Percentiles rank a stretch among this genome's conserved stretches.
These are phyloP conservation scores for Ammopiptanthus mongolicus DNA, from an alignment of 306 rosid genomes.

Conservation along the genomic window DNA sequence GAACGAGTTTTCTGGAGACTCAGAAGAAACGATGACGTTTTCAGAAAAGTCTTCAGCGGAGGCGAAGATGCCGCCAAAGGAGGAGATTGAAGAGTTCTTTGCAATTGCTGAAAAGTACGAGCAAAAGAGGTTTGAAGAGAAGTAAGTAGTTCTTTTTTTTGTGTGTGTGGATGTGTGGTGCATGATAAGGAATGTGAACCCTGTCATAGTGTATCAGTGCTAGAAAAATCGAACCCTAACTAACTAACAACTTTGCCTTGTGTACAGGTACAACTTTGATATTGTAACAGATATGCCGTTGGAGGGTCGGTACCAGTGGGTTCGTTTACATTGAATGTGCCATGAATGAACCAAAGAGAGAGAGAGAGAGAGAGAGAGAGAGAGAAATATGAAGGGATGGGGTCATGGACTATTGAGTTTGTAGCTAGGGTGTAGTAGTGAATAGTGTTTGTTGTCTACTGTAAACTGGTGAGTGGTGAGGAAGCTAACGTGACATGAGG, in stretches of 20 bases:
- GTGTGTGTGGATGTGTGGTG: constrained; percentile 2
- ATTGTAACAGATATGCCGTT: constrained; percentile 72
- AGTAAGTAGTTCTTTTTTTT: constrained; percentile 40
- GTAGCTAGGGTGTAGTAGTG: background rate
- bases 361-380: background rate
- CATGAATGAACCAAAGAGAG: constrained; percentile 12
- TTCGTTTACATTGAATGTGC: constrained; percentile 67
- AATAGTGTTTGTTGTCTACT: background rate
- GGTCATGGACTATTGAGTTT: background rate
- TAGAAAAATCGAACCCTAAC: constrained; percentile 43
- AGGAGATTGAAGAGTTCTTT: constrained; percentile 80
- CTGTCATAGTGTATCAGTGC: constrained; percentile 34
- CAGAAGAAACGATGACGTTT: constrained; percentile 28
- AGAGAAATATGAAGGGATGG: background rate
- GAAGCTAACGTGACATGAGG: constrained; percentile 40
- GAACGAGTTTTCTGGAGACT: constrained; percentile 43
- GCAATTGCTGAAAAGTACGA: constrained; percentile 68
- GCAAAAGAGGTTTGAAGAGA: constrained; percentile 66
- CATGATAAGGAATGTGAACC: constrained; percentile 38
- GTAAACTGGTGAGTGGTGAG: background rate
- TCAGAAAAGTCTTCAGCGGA: constrained; percentile 21
- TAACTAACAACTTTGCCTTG: constrained; percentile 44
- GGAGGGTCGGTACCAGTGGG: constrained; percentile 89
- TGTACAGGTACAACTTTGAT: constrained; percentile 91
- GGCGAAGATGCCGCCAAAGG: constrained; percentile 37